A percentile compares a stretch with the other conserved stretches of the same genome.
These are phyloP conservation scores for Penicillium lividum DNA, from an alignment of 495 filamentous ascomycete genomes.

Conservation along the genomic window DNA sequence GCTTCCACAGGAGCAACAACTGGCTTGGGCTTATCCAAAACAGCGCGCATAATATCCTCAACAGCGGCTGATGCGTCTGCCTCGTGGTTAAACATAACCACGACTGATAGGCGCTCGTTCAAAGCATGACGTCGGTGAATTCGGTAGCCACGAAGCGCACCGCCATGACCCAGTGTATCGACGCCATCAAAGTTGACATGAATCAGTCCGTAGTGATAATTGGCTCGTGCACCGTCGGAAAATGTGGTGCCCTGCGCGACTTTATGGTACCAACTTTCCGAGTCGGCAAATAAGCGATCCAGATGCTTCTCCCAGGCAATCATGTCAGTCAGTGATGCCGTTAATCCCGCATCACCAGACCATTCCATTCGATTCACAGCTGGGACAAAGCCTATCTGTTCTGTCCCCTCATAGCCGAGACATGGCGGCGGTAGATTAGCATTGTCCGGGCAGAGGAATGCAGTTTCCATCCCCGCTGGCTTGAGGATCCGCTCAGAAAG, in stretches of 20 bases:
- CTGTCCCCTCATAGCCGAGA: conserved; percentile 37
- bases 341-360: conserved; percentile 38
- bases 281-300: conserved; percentile 20
- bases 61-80: conserved; percentile 16
- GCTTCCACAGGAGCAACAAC: conserved; percentile 2
- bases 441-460: conserved; percentile 29
- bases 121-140: conserved; percentile 29
- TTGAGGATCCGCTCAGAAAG: conserved; percentile 28
- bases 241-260: conserved; percentile 20
- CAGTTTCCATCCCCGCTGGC: conserved; percentile 36
- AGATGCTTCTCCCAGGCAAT: conserved; percentile 37
- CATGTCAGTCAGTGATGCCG: conserved; percentile 38
- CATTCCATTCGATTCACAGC: conserved; percentile 36
- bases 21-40: conserved; percentile 17
- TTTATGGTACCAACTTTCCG: conserved; percentile 28
- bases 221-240: conserved; percentile 24
- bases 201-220: conserved; percentile 29
- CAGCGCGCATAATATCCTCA: conserved; percentile 19
- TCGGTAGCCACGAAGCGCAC: conserved; percentile 38
- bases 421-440: conserved; percentile 30
- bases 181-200: conserved; percentile 19
- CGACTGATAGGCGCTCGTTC: conserved; percentile 28
- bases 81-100: conserved; percentile 35
- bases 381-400: conserved; percentile 19
- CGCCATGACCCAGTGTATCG: conserved; percentile 30